Percentiles rank a stretch among this genome's conserved stretches.
phyloP scores from a whole-genome alignment of 495 filamentous ascomycete species.

The Penicillium ucsense region DNA sequence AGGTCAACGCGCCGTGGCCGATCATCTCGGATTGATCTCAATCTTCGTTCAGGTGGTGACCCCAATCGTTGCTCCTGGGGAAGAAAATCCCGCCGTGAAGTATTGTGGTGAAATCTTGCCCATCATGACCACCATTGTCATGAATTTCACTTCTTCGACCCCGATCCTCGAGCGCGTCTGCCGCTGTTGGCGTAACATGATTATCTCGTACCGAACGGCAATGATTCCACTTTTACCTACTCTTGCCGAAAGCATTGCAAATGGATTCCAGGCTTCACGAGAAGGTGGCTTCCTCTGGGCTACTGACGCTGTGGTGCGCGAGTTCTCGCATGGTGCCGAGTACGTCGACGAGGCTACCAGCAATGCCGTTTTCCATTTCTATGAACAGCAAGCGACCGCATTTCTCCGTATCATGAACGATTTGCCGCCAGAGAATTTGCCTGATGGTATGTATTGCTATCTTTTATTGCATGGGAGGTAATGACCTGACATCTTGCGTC shows the following conservation, averaged over 20 bases:
- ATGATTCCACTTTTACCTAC: conserved; percentile 76
- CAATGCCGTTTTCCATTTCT: conserved; percentile 85
- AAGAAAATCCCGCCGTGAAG: conserved; percentile 84
- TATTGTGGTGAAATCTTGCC: conserved; percentile 93
- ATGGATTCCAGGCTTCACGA: conserved; percentile 71
- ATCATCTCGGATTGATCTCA: conserved; percentile 85
- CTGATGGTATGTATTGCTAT: conserved; percentile 49
- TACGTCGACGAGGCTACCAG: conserved; percentile 74
- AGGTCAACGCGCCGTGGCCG: conserved; percentile 66
- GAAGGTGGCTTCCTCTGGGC: conserved; percentile 98
- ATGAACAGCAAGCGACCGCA: conserved; percentile 78
- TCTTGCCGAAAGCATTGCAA: conserved; percentile 77
- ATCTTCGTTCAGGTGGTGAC: conserved; percentile 74
- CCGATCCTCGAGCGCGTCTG: conserved; percentile 92
- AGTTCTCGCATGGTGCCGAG: conserved; percentile 84
- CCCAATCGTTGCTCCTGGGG: conserved; percentile 60
- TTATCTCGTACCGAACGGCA: conserved; percentile 86
- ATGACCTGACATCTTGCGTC: not conserved
- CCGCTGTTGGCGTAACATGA: conserved; percentile 90
- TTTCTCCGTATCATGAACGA: conserved; percentile 87
- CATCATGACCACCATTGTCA: conserved; percentile 69
- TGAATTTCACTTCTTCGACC: conserved; percentile 71
- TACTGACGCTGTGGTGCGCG: conserved; percentile 85
- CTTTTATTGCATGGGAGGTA: no score
- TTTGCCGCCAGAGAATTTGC: conserved; percentile 73